Evolutionary conservation across 2,329 filamentous ascomycete genomes (phyloP).

Genomic region (Aspergillus tanneri): DNA sequence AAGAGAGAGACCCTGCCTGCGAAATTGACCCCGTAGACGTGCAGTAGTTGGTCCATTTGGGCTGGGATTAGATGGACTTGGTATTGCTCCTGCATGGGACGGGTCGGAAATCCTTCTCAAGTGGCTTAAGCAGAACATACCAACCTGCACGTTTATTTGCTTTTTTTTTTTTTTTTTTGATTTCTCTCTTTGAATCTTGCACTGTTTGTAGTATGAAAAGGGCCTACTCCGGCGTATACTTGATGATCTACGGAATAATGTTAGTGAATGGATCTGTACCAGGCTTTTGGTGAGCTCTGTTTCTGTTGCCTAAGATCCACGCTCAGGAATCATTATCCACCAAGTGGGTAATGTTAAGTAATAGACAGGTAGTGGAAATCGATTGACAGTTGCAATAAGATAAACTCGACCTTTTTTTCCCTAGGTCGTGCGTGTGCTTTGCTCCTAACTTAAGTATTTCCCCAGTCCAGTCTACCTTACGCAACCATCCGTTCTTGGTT

Average conservation of each 20-base stretch:
- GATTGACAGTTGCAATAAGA: too few relatives aligned
- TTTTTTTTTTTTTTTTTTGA: constrained; percentile 4
- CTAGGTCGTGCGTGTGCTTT: too few relatives aligned
- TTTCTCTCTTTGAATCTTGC: constrained; percentile 1
- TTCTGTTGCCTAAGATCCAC: too few relatives aligned
- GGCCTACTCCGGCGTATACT: too few relatives aligned
- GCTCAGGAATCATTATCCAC: too few relatives aligned
- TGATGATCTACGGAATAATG: background rate
- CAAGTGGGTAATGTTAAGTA: too few relatives aligned
- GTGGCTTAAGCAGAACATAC: constrained; percentile 4
- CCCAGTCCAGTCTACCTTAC: too few relatives aligned
- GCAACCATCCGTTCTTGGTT: constrained; percentile 24
- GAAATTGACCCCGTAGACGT: constrained; percentile 8
- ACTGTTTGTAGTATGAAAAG: too few relatives aligned
- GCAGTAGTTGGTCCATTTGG: constrained; percentile 19
- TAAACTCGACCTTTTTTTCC: too few relatives aligned
- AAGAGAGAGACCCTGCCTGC: background rate
- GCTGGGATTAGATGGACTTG: too few relatives aligned
- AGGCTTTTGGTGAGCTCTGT: background rate
- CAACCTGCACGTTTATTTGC: constrained; percentile 19
- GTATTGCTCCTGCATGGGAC: constrained; percentile 5
- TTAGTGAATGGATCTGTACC: background rate
- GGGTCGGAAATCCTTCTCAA: constrained; percentile 3
- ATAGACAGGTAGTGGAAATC: too few relatives aligned
- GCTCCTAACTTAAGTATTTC: too few relatives aligned